These are phyloP conservation scores for Lophiotrema nucula DNA, from an alignment of 495 filamentous ascomycete genomes.

Conservation along the genomic window DNA sequence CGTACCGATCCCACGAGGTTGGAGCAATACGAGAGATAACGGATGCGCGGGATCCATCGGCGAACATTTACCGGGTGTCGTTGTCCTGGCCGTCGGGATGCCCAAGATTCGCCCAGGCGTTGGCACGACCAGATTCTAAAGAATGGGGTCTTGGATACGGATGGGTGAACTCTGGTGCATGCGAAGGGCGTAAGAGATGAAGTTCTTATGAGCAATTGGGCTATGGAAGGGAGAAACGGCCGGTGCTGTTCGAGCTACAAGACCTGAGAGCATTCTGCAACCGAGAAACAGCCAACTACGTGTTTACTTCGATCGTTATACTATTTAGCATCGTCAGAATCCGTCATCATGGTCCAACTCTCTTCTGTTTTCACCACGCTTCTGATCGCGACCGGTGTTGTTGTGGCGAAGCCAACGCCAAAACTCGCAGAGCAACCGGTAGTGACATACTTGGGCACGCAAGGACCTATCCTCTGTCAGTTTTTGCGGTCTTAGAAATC, in stretches of 20 bases:
- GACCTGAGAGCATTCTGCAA: no score
- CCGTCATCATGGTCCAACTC: constrained; percentile 7
- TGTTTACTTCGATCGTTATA: not conserved
- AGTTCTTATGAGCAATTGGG: not conserved
- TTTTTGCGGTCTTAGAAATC: not conserved
- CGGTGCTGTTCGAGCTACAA: no score
- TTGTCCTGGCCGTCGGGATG: not conserved
- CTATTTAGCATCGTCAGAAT: not conserved
- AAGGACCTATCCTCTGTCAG: constrained; percentile 24
- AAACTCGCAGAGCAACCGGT: constrained; percentile 22
- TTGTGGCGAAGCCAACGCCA: constrained; percentile 4
- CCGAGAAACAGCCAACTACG: no score
- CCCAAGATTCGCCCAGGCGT: not conserved
- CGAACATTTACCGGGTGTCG: not conserved
- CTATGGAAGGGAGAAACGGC: not conserved
- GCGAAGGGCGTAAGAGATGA: not conserved
- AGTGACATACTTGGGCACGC: constrained; percentile 22
- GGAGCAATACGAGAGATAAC: not conserved
- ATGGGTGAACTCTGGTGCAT: not conserved
- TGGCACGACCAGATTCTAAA: not conserved
- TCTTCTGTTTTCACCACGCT: constrained; percentile 6
- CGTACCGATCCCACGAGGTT: not conserved
- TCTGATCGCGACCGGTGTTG: not conserved
- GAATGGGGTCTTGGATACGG: not conserved
- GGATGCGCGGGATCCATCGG: not conserved